Conservation (phyloP, 163 green algal genomes). For the Scenedesmus sp. region DNA sequence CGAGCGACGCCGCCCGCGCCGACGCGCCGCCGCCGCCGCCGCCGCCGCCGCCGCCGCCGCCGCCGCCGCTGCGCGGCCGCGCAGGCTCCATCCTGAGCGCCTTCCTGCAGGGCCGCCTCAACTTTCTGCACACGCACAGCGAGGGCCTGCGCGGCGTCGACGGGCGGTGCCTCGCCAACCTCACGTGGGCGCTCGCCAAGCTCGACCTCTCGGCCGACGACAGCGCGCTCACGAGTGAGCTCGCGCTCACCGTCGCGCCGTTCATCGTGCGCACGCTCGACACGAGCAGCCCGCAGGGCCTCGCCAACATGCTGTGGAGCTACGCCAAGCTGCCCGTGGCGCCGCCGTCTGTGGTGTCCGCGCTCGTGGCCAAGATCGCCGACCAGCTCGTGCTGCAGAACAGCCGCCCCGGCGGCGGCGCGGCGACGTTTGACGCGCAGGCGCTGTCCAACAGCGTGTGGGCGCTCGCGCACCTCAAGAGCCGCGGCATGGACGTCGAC, state of each 20-base stretch:
- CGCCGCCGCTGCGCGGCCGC: no score
- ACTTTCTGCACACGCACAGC: constrained; percentile 45
- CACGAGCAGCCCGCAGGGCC: constrained; percentile 58
- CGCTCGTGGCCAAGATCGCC: constrained; percentile 55
- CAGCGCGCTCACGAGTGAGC: constrained; percentile 47
- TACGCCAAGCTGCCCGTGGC: constrained; percentile 64
- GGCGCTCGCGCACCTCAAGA: constrained; percentile 64
- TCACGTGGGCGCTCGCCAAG: constrained; percentile 65
- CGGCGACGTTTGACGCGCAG: constrained; percentile 54
- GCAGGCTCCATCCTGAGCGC: constrained; percentile 58
- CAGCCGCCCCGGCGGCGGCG: not conserved
- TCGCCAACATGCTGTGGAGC: constrained; percentile 69
- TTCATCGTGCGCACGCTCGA: constrained; percentile 52
- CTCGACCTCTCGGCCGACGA: constrained; percentile 56
- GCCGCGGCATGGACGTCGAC: constrained; percentile 56
- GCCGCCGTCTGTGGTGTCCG: constrained; percentile 47
- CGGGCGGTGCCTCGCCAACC: constrained; percentile 63
- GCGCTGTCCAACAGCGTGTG: constrained; percentile 68
- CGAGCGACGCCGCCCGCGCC: no score
- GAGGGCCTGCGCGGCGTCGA: constrained; percentile 61
- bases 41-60: no score
- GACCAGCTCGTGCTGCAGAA: constrained; percentile 40
- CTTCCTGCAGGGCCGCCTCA: constrained; percentile 58
- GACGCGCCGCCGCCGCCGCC: no score
- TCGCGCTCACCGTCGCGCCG: constrained; percentile 52